These are phyloP conservation scores for Balakata baccata DNA, from an alignment of 345 rosid genomes.

Conservation along the genomic window DNA sequence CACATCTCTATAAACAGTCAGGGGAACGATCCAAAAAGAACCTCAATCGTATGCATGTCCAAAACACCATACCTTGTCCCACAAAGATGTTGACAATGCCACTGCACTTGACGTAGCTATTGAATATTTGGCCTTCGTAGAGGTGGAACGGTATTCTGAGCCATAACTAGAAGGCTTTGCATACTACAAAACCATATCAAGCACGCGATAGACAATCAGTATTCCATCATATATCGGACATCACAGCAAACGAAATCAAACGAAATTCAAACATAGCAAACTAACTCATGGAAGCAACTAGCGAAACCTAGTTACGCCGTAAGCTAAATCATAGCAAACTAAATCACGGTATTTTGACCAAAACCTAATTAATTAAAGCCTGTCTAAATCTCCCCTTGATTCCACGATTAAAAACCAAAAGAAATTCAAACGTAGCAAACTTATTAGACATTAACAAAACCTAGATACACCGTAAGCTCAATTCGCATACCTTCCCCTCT, in stretches of 20 bases:
- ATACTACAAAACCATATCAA: conserved; percentile 38
- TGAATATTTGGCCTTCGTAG: conserved; percentile 42
- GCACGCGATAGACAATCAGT: not conserved
- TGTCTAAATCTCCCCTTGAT: too few species aligned
- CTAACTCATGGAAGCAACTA: too few species aligned
- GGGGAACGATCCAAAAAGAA: not conserved
- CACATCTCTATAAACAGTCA: not conserved
- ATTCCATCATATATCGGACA: not conserved
- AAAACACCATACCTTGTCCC: conserved; percentile 64
- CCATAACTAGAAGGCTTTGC: conserved; percentile 53
- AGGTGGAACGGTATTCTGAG: conserved; percentile 53
- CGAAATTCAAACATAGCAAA: too few species aligned
- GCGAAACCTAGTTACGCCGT: too few species aligned
- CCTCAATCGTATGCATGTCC: not conserved
- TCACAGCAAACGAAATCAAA: too few species aligned
- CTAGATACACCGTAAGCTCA: too few species aligned
- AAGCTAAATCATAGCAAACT: too few species aligned
- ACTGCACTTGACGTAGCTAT: conserved; percentile 34
- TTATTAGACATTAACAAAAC: too few species aligned
- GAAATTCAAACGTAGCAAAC: too few species aligned
- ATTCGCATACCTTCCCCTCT: too few species aligned
- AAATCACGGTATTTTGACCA: too few species aligned
- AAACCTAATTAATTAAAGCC: not conserved
- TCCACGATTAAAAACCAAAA: too few species aligned
- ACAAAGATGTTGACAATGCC: conserved; percentile 41